phyloP scores from a whole-genome alignment of 257 asterid genomes.

The Schizonepeta tenuifolia region DNA sequence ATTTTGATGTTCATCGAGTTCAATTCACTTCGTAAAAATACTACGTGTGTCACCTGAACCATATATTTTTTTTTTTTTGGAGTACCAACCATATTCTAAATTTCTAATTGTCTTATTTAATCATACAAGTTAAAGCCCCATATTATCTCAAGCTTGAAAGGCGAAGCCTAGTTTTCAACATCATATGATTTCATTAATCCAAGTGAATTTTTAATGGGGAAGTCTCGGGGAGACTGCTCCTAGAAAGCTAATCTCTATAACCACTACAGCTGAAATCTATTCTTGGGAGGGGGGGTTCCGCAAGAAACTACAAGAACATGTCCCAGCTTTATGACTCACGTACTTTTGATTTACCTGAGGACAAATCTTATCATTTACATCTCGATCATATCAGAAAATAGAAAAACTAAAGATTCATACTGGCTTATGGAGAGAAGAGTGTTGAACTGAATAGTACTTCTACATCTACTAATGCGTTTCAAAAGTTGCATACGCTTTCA shows the following conservation, averaged over 20 bases:
- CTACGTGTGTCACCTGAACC: background rate
- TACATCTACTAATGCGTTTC: conserved; percentile 4
- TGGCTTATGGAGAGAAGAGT: background rate
- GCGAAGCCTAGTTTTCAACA: background rate
- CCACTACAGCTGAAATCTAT: background rate
- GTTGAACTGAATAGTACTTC: background rate
- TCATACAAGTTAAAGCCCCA: background rate
- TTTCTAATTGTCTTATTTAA: background rate
- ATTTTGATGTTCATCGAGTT: background rate
- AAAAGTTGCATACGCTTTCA: background rate
- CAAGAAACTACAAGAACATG: background rate
- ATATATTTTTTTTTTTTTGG: too few relatives aligned
- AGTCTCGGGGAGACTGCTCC: background rate
- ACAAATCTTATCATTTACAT: background rate
- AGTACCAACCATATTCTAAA: too few relatives aligned
- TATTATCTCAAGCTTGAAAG: conserved; percentile 2
- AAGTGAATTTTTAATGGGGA: background rate
- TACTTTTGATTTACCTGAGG: background rate
- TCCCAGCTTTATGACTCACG: background rate
- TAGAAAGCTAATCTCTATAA: background rate
- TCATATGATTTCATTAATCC: background rate
- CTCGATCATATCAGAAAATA: background rate
- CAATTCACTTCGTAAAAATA: background rate
- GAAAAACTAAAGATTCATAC: background rate
- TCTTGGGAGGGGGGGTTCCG: too few relatives aligned